phyloP scores from a whole-genome alignment of 2,329 filamentous ascomycete genomes.

The Lasiodiplodia gonubiensis region DNA sequence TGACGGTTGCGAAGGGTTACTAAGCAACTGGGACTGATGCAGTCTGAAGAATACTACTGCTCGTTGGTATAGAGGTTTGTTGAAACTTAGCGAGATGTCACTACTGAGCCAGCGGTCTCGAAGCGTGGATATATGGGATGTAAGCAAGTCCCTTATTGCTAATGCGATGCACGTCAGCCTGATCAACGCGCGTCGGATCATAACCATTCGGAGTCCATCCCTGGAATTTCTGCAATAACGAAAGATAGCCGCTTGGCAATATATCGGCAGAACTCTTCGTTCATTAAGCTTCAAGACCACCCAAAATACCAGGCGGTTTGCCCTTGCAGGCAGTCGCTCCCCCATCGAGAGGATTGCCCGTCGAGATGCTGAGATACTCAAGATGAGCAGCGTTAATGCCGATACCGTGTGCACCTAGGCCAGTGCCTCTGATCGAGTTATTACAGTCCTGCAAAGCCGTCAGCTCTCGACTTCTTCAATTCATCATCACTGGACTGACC shows the following conservation, averaged over 20 bases:
- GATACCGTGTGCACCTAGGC: not conserved
- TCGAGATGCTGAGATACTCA: constrained; percentile 7
- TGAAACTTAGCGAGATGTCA: too few relatives aligned
- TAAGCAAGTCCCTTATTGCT: too few relatives aligned
- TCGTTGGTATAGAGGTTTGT: too few relatives aligned
- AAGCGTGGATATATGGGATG: too few relatives aligned
- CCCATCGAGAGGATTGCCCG: constrained; percentile 12
- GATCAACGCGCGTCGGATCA: too few relatives aligned
- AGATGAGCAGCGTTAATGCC: constrained; percentile 19
- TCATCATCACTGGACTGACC: not conserved
- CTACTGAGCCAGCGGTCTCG: too few relatives aligned
- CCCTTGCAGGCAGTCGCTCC: constrained; percentile 4
- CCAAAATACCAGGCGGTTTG: not conserved
- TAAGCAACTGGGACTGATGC: too few relatives aligned
- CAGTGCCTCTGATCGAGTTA: constrained; percentile 10
- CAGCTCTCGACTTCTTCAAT: not conserved
- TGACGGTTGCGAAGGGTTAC: too few relatives aligned
- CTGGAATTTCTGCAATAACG: too few relatives aligned
- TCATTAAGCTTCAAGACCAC: not conserved
- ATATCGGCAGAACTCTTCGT: not conserved
- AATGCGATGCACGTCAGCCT: too few relatives aligned
- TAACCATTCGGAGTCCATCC: too few relatives aligned
- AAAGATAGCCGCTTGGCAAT: not conserved
- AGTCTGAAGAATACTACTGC: too few relatives aligned
- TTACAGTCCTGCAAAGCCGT: constrained; percentile 9